Percentiles rank a stretch among this genome's conserved stretches.
These are phyloP conservation scores for Elsinoe necatrix DNA, from an alignment of 2,329 filamentous ascomycete species.

Conservation along the genomic window DNA sequence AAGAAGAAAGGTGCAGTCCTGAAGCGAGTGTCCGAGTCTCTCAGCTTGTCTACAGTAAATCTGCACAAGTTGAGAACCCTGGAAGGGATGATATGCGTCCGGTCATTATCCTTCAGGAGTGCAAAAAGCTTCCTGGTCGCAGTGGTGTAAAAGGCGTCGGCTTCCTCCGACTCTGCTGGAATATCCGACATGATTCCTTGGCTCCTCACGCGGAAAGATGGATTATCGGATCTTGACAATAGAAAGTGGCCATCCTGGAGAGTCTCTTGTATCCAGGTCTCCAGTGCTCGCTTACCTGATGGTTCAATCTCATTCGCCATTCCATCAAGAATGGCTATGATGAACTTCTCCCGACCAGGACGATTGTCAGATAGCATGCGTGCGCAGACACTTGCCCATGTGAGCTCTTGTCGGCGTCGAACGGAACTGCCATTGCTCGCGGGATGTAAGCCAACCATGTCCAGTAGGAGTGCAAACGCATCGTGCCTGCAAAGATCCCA, in stretches of 20 bases:
- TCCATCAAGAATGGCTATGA: constrained; percentile 75
- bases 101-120: constrained; percentile 69
- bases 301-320: constrained; percentile 83
- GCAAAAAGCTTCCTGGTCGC: constrained; percentile 76
- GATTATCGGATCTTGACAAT: constrained; percentile 74
- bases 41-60: constrained; percentile 64
- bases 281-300: constrained; percentile 81
- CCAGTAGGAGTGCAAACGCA: constrained; percentile 76
- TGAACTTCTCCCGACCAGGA: constrained; percentile 67
- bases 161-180: constrained; percentile 69
- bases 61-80: constrained; percentile 77
- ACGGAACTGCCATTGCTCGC: constrained; percentile 62
- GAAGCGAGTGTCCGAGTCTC: constrained; percentile 59
- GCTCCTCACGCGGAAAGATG: constrained; percentile 56
- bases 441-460: constrained; percentile 78
- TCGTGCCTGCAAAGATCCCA: constrained; percentile 83
- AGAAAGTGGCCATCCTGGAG: constrained; percentile 88
- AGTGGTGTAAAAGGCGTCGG: constrained; percentile 79
- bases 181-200: constrained; percentile 61
- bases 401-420: constrained; percentile 56
- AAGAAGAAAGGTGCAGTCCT: constrained; percentile 69
- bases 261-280: constrained; percentile 90
- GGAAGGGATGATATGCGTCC: constrained; percentile 75
- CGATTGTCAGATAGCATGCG: constrained; percentile 71
- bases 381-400: constrained; percentile 84